phyloP scores from a whole-genome alignment of 306 rosid species.

The Vicia faba region DNA sequence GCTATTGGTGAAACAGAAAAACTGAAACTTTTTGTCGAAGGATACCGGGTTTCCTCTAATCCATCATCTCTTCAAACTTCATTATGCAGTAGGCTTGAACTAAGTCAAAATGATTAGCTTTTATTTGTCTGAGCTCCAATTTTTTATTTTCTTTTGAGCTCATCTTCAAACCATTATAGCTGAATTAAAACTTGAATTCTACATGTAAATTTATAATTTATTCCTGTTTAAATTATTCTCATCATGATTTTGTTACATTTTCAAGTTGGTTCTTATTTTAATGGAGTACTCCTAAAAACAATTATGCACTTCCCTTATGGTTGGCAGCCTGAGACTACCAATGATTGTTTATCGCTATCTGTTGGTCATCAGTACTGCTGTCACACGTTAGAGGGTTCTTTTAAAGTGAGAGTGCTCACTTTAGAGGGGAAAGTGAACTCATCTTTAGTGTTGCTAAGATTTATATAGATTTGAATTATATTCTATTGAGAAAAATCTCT shows the following conservation, averaged over 20 bases:
- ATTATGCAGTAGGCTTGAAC: conserved; percentile 7
- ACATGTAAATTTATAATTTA: conserved; percentile 14
- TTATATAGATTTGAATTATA: too few relatives aligned
- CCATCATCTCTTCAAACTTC: conserved; percentile 16
- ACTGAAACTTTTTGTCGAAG: conserved; percentile 52
- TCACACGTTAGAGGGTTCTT: too few relatives aligned
- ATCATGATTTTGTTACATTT: background rate
- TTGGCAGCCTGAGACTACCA: background rate
- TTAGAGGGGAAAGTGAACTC: too few relatives aligned
- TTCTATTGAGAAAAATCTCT: too few relatives aligned
- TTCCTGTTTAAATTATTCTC: background rate
- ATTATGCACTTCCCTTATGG: background rate
- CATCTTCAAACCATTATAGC: conserved; percentile 1
- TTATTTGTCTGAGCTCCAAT: conserved; percentile 8
- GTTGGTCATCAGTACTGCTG: too few relatives aligned
- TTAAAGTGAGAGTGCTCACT: too few relatives aligned
- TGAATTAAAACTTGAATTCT: conserved; percentile 9
- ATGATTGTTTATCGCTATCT: background rate
- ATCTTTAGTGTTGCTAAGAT: too few relatives aligned
- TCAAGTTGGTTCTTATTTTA: background rate
- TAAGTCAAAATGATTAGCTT: conserved; percentile 24
- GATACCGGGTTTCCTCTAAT: conserved; percentile 38
- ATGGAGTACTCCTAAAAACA: background rate
- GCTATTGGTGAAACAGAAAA: conserved; percentile 51
- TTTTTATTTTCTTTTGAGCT: background rate